Conservation (phyloP, 768 basidiomycete genomes). For the Gyrodon lividus region DNA sequence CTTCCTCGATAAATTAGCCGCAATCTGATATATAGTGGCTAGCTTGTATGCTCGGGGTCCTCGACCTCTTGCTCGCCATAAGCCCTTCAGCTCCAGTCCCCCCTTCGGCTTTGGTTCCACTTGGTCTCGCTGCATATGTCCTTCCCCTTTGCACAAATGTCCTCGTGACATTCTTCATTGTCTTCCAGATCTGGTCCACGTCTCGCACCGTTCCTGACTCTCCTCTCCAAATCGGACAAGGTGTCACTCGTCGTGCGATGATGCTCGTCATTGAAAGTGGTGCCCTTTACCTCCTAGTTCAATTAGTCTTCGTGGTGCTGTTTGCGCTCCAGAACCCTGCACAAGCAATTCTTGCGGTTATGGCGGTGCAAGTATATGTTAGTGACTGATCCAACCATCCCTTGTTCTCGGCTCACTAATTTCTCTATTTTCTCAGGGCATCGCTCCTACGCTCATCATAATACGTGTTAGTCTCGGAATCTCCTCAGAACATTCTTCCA, state of each 20-base stretch:
- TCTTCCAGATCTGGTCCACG: constrained; percentile 37
- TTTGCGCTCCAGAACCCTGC: constrained; percentile 35
- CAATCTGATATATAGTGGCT: not conserved
- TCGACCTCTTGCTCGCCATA: constrained; percentile 28
- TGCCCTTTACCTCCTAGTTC: constrained; percentile 37
- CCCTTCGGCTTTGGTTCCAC: constrained; percentile 34
- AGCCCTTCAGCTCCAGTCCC: constrained; percentile 33
- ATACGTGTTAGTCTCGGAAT: constrained; percentile 34
- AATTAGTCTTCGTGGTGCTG: constrained; percentile 41
- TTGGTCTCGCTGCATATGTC: constrained; percentile 35
- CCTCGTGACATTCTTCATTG: constrained; percentile 42
- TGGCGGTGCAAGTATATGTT: constrained; percentile 42
- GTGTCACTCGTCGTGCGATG: constrained; percentile 27
- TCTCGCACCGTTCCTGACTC: constrained; percentile 14
- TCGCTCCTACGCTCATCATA: constrained; percentile 36
- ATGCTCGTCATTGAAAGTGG: constrained; percentile 41
- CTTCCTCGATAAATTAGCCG: not conserved
- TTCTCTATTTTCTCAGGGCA: constrained; percentile 23
- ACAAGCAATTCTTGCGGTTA: constrained; percentile 35
- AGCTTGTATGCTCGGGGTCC: constrained; percentile 33
- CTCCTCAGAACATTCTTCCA: constrained; percentile 24
- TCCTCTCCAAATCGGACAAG: constrained; percentile 9
- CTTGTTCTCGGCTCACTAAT: not conserved
- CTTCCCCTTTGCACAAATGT: constrained; percentile 44
- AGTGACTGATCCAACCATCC: constrained; percentile 7